A percentile compares a stretch with the other conserved stretches of the same genome.
These are phyloP conservation scores for Penicillium vulpinum DNA, from an alignment of 2,329 filamentous ascomycete species.

Conservation along the genomic window DNA sequence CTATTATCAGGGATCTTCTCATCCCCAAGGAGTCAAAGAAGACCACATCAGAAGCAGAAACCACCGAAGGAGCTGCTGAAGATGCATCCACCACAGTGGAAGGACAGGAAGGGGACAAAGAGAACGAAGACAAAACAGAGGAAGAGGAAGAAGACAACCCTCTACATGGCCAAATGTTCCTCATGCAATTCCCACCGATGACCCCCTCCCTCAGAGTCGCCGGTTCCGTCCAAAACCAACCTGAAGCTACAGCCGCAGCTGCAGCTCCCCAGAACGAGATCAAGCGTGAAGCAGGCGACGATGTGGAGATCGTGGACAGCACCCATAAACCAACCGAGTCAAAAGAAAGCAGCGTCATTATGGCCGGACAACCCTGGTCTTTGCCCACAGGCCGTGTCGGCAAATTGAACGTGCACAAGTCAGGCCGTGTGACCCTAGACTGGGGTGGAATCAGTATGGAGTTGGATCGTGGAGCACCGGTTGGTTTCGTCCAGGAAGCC, in stretches of 20 bases:
- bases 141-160: conserved; percentile 28
- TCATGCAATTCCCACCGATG: conserved; percentile 65
- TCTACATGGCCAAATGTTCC: conserved; percentile 58
- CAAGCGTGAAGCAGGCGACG: conserved; percentile 34
- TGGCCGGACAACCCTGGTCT: conserved; percentile 43
- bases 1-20: conserved; percentile 42
- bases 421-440: conserved; percentile 61
- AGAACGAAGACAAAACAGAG: conserved; percentile 20
- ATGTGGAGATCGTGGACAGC: conserved; percentile 30
- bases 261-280: conserved; percentile 18
- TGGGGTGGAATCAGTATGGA: conserved; percentile 64
- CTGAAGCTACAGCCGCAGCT: neutral
- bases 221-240: conserved; percentile 13
- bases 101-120: conserved; percentile 16
- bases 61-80: conserved; percentile 7
- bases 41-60: conserved; percentile 9
- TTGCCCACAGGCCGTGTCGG: conserved; percentile 58
- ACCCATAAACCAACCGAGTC: conserved; percentile 15
- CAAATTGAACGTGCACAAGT: conserved; percentile 62
- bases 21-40: conserved; percentile 26
- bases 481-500: conserved; percentile 62
- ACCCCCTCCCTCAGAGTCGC: conserved; percentile 57
- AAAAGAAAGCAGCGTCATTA: conserved; percentile 35
- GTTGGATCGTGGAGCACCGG: conserved; percentile 56
- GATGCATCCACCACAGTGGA: conserved; percentile 14